Conservation (phyloP, 352 stramenopile species). For the Phytopythium chamaehyphon region DNA sequence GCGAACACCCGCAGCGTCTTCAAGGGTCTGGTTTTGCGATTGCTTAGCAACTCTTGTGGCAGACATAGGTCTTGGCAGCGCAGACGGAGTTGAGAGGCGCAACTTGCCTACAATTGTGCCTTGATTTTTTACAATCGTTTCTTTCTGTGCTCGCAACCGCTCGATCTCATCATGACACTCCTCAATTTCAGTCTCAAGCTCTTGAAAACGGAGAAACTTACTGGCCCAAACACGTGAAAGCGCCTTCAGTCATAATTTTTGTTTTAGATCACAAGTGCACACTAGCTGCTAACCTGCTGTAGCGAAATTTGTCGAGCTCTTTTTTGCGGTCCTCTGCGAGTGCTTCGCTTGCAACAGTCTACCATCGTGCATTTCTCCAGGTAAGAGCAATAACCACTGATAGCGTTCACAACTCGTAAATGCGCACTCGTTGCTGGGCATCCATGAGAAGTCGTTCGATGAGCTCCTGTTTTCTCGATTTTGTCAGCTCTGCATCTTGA, state of each 20-base stretch:
- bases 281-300: constrained; percentile 49
- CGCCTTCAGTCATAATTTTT: neutral
- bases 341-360: constrained; percentile 47
- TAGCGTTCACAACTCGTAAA: neutral
- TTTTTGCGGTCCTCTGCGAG: constrained; percentile 52
- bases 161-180: constrained; percentile 57
- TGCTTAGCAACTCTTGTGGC: neutral
- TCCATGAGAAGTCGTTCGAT: constrained; percentile 58
- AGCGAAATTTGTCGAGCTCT: constrained; percentile 48
- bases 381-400: neutral
- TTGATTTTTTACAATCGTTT: neutral
- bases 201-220: constrained; percentile 69
- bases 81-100: constrained; percentile 20
- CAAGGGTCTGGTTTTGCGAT: neutral
- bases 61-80: neutral
- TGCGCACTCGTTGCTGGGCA: constrained; percentile 44
- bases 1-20: no score
- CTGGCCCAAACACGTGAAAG: constrained; percentile 12
- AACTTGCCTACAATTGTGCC: constrained; percentile 37
- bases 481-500: constrained; percentile 59
- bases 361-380: neutral
- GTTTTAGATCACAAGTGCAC: neutral
- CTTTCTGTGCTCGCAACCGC: constrained; percentile 29
- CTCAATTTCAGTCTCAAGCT: constrained; percentile 57
- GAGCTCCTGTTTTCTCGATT: constrained; percentile 53